phyloP scores from a whole-genome alignment of 192 early-diverging fungal genomes.

The Rhizophagus prolifer region DNA sequence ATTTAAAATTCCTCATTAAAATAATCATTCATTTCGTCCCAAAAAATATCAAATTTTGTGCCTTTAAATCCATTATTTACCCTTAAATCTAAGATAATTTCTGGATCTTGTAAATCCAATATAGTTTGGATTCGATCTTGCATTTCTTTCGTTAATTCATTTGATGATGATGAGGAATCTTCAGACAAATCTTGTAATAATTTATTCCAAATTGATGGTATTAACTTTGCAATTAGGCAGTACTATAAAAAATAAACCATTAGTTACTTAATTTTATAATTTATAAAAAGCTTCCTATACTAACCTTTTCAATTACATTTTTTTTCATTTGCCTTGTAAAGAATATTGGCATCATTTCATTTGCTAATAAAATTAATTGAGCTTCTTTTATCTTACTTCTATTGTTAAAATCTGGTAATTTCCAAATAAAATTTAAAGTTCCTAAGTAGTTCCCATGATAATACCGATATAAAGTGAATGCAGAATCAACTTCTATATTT shows the following conservation, averaged over 20 bases:
- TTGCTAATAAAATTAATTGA: too few relatives aligned
- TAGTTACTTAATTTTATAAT: too few relatives aligned
- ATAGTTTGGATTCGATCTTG: background rate
- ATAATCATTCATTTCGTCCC: background rate
- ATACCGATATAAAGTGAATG: background rate
- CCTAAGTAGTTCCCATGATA: background rate
- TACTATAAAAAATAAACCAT: too few relatives aligned
- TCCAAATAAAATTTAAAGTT: constrained; percentile 8
- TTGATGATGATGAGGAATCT: background rate
- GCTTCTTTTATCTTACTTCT: background rate
- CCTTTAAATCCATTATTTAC: constrained; percentile 2
- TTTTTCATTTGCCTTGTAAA: too few relatives aligned
- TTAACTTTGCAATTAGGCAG: background rate
- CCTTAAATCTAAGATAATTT: background rate
- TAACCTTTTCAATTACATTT: background rate
- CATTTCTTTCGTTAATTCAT: background rate
- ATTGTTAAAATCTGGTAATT: background rate
- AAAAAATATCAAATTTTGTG: constrained; percentile 9
- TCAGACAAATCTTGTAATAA: background rate
- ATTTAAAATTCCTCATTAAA: constrained; percentile 3
- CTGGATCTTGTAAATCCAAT: background rate
- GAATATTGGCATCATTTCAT: too few relatives aligned
- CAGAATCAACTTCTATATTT: background rate
- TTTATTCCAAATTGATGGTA: background rate
- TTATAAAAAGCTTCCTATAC: too few relatives aligned